phyloP scores from a whole-genome alignment of 345 rosid genomes.

The Eucalyptus rudis region DNA sequence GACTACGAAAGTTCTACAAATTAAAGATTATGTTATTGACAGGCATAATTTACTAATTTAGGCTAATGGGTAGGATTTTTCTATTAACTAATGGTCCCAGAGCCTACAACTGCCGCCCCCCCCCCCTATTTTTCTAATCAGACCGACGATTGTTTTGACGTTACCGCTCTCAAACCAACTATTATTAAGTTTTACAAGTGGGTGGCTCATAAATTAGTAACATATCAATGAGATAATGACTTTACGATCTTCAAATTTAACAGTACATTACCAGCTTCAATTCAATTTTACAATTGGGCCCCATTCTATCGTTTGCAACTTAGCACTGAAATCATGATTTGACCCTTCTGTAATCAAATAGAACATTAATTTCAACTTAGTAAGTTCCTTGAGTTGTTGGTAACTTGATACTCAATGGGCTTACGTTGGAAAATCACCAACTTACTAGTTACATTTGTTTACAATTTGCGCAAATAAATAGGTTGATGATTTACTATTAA shows the following conservation, averaged over 20 bases:
- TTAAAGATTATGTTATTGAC: not conserved
- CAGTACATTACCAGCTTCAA: not conserved
- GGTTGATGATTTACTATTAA: not conserved
- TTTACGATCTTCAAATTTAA: not conserved
- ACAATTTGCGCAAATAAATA: no score
- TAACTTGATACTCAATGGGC: no score
- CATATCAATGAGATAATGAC: not conserved
- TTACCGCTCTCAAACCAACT: not conserved
- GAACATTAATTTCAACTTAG: no score
- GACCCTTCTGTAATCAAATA: not conserved
- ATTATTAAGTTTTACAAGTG: not conserved
- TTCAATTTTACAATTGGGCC: not conserved
- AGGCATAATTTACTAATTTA: not conserved
- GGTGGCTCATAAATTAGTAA: not conserved
- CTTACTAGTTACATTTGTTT: no score
- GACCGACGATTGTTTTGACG: not conserved
- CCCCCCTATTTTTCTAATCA: no score
- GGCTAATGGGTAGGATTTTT: not conserved
- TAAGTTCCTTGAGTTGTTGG: no score
- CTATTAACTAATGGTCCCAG: not conserved
- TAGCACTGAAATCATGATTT: not conserved
- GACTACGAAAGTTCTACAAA: not conserved
- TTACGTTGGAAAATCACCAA: no score
- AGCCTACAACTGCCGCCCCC: not conserved
- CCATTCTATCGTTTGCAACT: not conserved